Conservation (phyloP, 2,329 filamentous ascomycete genomes). For the Trichoderma endophyticum region DNA sequence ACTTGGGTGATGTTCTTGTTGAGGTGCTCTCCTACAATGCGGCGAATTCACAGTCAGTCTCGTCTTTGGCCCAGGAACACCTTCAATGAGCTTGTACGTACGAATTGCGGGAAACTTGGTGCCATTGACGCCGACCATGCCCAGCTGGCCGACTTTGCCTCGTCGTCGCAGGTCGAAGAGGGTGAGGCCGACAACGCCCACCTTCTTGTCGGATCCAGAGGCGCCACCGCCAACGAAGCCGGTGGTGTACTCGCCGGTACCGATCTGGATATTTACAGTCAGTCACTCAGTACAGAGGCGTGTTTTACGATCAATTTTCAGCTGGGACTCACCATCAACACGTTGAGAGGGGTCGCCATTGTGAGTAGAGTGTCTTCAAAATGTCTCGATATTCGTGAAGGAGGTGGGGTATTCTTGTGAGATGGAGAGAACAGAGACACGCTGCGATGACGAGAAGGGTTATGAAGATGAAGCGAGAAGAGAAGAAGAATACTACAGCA, state of each 20-base stretch:
- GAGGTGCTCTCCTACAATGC: constrained; percentile 66
- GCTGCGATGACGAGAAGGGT: not conserved
- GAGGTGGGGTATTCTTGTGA: not conserved
- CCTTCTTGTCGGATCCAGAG: constrained; percentile 91
- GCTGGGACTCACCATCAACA: constrained; percentile 58
- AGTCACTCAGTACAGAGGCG: not conserved
- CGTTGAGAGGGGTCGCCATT: constrained; percentile 61
- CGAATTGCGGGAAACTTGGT: constrained; percentile 89
- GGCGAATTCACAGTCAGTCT: not conserved
- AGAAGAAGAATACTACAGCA: not conserved
- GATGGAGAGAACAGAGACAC: not conserved
- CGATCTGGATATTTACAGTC: constrained; percentile 52
- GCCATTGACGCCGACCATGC: constrained; percentile 88
- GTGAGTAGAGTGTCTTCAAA: constrained; percentile 14
- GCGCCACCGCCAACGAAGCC: constrained; percentile 83
- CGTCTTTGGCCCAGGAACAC: not conserved
- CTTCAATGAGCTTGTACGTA: constrained; percentile 41
- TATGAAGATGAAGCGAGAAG: not conserved
- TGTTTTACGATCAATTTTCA: not conserved
- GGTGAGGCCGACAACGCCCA: constrained; percentile 86
- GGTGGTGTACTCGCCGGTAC: constrained; percentile 95
- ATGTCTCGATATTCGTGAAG: not conserved
- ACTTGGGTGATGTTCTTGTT: constrained; percentile 81
- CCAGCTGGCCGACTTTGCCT: constrained; percentile 81
- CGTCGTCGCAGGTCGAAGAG: constrained; percentile 84